Conservation (phyloP, 75 land plant species). For the Isoetes taiwanensis region DNA sequence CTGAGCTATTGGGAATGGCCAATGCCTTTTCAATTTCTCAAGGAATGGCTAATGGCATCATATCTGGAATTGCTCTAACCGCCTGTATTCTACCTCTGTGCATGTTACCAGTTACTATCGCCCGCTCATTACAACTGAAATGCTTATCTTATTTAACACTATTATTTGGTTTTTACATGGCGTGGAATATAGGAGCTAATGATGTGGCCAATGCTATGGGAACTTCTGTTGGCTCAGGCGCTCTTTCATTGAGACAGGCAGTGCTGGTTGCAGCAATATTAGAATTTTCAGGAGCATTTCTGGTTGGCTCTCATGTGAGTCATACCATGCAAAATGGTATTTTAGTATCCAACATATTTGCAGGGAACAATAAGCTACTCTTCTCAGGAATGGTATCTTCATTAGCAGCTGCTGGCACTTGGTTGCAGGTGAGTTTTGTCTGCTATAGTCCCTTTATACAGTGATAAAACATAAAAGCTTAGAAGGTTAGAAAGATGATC, state of each 20-base stretch:
- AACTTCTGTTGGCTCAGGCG: slow-evolving; percentile 94
- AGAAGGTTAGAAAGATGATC: no score
- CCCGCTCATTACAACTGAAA: slow-evolving; percentile 34
- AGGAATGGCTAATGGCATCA: slow-evolving; percentile 52
- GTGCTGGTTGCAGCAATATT: slow-evolving; percentile 72
- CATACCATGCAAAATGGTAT: slow-evolving; percentile 98
- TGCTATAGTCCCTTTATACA: not conserved
- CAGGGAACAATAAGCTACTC: slow-evolving; percentile 61
- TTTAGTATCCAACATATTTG: slow-evolving; percentile 50
- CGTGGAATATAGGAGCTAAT: slow-evolving; percentile 98
- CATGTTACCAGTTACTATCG: slow-evolving; percentile 45
- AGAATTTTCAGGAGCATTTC: slow-evolving; percentile 81
- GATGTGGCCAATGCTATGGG: slow-evolving; percentile 99
- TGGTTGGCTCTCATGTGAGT: slow-evolving; percentile 89
- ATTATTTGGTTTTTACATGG: slow-evolving; percentile 91
- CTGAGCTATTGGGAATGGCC: no score
- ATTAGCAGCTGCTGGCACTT: slow-evolving; percentile 85
- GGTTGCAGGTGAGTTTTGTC: slow-evolving; percentile 62
- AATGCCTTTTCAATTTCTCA: slow-evolving; percentile 78
- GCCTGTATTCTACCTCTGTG: slow-evolving; percentile 46
- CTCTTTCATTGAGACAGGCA: slow-evolving; percentile 73
- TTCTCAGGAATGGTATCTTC: slow-evolving; percentile 89
- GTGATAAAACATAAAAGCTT: not conserved
- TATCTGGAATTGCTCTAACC: slow-evolving; percentile 46
- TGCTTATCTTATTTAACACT: slow-evolving; percentile 52